Percentiles rank a stretch among this genome's conserved stretches.
These are phyloP conservation scores for Trichoderma sp. DNA, from an alignment of 2,329 filamentous ascomycete species.

Conservation along the genomic window DNA sequence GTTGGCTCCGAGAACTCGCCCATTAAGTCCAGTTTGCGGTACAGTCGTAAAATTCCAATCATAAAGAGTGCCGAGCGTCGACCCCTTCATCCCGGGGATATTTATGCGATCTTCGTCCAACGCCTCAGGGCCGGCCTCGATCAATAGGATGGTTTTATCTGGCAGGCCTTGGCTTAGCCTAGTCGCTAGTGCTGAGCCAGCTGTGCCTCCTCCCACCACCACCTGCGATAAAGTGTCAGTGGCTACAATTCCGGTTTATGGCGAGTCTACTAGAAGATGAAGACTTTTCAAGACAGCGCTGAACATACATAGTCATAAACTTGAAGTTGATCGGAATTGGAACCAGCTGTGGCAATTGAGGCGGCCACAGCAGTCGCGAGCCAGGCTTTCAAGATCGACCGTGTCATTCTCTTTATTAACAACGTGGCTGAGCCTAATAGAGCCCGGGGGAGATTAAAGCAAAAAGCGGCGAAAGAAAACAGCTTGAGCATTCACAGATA, in stretches of 20 bases:
- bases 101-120: background rate
- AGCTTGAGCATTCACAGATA: background rate
- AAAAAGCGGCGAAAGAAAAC: background rate
- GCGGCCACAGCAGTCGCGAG: background rate
- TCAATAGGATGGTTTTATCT: background rate
- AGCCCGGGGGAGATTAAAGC: background rate
- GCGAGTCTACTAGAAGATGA: background rate
- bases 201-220: background rate
- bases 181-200: background rate
- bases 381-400: background rate
- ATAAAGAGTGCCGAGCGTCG: background rate
- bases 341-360: background rate
- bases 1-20: conserved; percentile 22
- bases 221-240: background rate
- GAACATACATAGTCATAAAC: conserved; percentile 2
- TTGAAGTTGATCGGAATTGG: background rate
- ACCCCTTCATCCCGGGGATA: background rate
- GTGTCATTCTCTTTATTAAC: background rate
- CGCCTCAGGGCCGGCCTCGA: background rate
- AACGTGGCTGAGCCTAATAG: background rate
- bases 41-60: conserved; percentile 15
- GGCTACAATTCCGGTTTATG: background rate
- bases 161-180: background rate
- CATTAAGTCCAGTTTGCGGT: conserved; percentile 19
- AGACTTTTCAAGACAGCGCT: background rate